Base-by-base conservation (phyloP, 2,329 filamentous ascomycete genomes). In the Pseudodiploospora longispora region DNA sequence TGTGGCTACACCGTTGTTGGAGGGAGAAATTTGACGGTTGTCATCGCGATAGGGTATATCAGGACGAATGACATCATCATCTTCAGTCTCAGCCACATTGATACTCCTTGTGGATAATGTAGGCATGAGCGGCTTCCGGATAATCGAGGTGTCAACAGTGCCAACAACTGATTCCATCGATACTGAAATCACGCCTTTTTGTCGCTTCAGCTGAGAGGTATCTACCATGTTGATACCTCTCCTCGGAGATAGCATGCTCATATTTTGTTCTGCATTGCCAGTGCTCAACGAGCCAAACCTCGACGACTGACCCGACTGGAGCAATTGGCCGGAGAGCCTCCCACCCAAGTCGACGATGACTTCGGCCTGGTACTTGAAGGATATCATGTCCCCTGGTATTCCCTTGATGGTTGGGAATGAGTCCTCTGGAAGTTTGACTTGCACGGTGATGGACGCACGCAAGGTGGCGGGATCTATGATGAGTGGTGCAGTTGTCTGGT, bases 301-400 rank as follows among this genome's bases (percentile, higher is more conserved):
- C 56, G 68, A 57, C n/a, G 73, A 59, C 68, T 78, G 76, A 12
- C 82, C 76, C 36, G 81, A 75, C 55, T 88, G 83, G 41, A 80
- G 64, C 19, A 19, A 19, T 50, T 88, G 80, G n/a, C 79, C 80
- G 2, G 83, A 79, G 35, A 96, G 68, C 59, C 88, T 93, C 33
- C 91, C 91, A 38, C 93, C 90, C 1, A 97, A 74, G 59, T 98
- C 93, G 27, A 96, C 80, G 29, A 97, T 83, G 3, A 96, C 87
- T 63, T 98, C 93, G 19, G 96, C 76, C 53, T 90, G 87, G 59
- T 98, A 97, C 53, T 84, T 87, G 69, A 98, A 97, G 55, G 83
- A 89, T 52, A 98, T 93, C 82, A 97, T 93, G 31, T 87, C 83
- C 4, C 91, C 89, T 0, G 93, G 93, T 0, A 96, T 88, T 43